A percentile compares a stretch with the other conserved stretches of the same genome.
phyloP scores from a whole-genome alignment of 495 filamentous ascomycete species.

The Hypoxylon perforatum region DNA sequence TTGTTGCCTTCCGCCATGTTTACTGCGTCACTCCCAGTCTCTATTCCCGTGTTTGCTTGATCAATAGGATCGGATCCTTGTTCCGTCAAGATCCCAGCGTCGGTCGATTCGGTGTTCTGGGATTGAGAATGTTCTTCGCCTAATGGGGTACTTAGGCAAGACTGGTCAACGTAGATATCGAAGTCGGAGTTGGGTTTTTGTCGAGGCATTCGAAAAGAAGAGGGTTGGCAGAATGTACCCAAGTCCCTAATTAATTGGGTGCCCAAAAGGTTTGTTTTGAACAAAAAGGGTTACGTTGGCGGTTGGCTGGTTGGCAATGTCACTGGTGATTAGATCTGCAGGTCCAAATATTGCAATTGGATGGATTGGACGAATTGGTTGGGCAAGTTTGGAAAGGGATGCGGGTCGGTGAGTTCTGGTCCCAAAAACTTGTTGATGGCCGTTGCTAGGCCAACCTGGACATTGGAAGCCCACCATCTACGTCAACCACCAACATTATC shows the following conservation, averaged over 20 bases:
- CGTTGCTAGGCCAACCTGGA: conserved; percentile 30
- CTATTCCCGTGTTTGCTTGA: conserved; percentile 14
- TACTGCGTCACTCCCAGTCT: neutral
- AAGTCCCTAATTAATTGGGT: conserved; percentile 3
- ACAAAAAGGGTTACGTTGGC: conserved; percentile 22
- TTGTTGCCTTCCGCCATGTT: conserved; percentile 7
- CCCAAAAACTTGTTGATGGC: conserved; percentile 32
- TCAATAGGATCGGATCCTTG: conserved; percentile 13
- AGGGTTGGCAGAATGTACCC: neutral
- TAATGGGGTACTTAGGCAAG: conserved; percentile 51
- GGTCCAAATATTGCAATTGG: conserved; percentile 26
- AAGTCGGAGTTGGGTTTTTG: conserved; percentile 49
- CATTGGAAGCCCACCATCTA: neutral
- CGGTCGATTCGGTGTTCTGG: conserved; percentile 24
- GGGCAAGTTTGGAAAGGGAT: conserved; percentile 23
- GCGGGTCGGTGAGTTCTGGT: conserved; percentile 23
- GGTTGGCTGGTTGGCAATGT: too few relatives aligned
- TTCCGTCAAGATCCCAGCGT: conserved; percentile 2
- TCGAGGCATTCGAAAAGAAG: conserved; percentile 36
- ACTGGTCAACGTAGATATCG: conserved; percentile 56
- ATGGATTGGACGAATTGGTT: conserved; percentile 27
- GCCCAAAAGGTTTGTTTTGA: conserved; percentile 21
- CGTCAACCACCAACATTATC: too few relatives aligned
- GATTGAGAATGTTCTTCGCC: conserved; percentile 39
- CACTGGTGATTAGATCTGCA: conserved; percentile 15